phyloP scores from a whole-genome alignment of 2,329 filamentous ascomycete genomes.

The Neofusicoccum umdonicola region DNA sequence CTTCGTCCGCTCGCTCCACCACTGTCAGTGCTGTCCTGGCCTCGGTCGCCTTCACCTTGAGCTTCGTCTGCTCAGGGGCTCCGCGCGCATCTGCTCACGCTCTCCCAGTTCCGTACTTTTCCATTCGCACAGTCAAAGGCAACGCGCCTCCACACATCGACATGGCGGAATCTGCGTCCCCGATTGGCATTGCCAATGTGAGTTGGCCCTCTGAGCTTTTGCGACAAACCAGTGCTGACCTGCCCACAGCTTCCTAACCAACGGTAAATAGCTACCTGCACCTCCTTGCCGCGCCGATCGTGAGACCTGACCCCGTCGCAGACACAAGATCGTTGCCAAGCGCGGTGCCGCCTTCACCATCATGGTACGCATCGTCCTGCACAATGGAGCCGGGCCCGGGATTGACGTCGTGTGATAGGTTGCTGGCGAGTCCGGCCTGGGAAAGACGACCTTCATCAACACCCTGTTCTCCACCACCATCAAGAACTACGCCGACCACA shows the following conservation, averaged over 20 bases:
- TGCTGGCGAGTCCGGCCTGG: slow-evolving; percentile 95
- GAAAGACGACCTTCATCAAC: slow-evolving; percentile 99
- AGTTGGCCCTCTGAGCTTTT: slow-evolving; percentile 34
- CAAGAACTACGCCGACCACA: slow-evolving; percentile 99
- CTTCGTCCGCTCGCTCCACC: slow-evolving; percentile 17
- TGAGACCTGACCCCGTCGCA: slow-evolving; percentile 38
- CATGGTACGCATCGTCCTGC: slow-evolving; percentile 65
- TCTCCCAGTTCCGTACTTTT: slow-evolving; percentile 10
- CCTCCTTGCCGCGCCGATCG: slow-evolving; percentile 4
- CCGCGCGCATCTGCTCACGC: slow-evolving; percentile 4
- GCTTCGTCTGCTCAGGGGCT: slow-evolving; percentile 13
- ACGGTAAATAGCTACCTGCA: slow-evolving; percentile 48
- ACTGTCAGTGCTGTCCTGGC: neutral
- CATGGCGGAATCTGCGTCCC: slow-evolving; percentile 65
- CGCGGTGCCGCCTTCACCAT: slow-evolving; percentile 98
- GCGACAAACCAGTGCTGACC: slow-evolving; percentile 32
- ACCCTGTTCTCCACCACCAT: slow-evolving; percentile 99
- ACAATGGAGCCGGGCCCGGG: neutral
- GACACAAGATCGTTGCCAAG: slow-evolving; percentile 71
- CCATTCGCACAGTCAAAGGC: slow-evolving; percentile 4
- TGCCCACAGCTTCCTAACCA: slow-evolving; percentile 63
- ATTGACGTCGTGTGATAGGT: slow-evolving; percentile 59
- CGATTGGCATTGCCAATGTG: slow-evolving; percentile 74
- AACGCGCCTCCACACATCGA: slow-evolving; percentile 23
- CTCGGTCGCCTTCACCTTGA: slow-evolving; percentile 4